Base-by-base conservation (phyloP, 345 rosid species). In the Hibiscus trionum region DNA sequence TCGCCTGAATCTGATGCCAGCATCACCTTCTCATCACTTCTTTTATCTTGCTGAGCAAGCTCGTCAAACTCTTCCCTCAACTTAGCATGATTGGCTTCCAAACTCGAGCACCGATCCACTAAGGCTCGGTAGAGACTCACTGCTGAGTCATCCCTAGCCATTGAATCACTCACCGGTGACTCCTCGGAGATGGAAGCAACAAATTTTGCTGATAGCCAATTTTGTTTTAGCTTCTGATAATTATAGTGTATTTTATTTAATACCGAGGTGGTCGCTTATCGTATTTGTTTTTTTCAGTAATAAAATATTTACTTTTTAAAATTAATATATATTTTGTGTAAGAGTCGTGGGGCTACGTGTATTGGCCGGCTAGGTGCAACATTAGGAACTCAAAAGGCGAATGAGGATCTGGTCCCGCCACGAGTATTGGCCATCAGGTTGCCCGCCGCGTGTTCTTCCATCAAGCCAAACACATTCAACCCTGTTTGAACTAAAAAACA, bases 81-180 rank as follows among this genome's bases (percentile, higher is more conserved):
- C 81, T 79, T 82, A 66, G 80, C 83, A 37, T 86, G 89, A 76
- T 86, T 82, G 61, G 75, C 85, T 79, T 90, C 93, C 83, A 93
- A 80, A 62, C 77, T 80, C 83, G 12, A 74, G 53, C 90, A 88
- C 73, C 96, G 91, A 61, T 90, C 91, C 81, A 65, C 85, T 81
- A 89, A 29, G n/a, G 53, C 83, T 33, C 81, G 68, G 82, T 82
- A 82, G 64, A 76, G 70, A 46, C 78, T 78, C 69, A 64, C 55
- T 7, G 50, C 83, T 11, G 80, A 60, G 35, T 80, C 84, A 69
- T 72, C 71, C 6, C 73, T 88, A 68, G 74, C 86, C 91, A 88
- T 84, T 47, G 62, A 39, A 12, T 46, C 27, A 29, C 60, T 75
- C 78, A 79, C 78, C 78, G 76, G 80, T 33, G 80, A 80, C 12